A percentile compares a stretch with the other conserved stretches of the same genome.
Conservation (phyloP, 306 rosid species). For the Rosa lucieae region DNA sequence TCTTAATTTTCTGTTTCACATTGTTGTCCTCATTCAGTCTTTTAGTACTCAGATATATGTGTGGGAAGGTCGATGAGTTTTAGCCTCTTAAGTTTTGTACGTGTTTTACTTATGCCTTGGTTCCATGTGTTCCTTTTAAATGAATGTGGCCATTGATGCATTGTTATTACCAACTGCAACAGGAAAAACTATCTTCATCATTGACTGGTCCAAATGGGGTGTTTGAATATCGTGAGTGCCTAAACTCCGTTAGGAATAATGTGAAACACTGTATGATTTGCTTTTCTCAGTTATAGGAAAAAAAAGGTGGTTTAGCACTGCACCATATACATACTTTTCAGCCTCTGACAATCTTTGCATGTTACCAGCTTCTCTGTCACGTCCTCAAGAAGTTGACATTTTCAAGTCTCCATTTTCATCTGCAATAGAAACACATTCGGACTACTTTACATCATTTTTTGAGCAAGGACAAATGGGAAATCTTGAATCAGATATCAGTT, state of each 20-base stretch:
- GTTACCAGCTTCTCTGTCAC: slow-evolving; percentile 47
- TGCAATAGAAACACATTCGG: slow-evolving; percentile 37
- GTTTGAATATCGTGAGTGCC: slow-evolving; percentile 48
- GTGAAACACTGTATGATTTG: slow-evolving; percentile 47
- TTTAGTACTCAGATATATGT: neutral
- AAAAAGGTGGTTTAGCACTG: neutral
- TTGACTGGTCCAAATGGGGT: slow-evolving; percentile 37
- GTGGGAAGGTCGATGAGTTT: neutral
- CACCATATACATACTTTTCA: slow-evolving; percentile 20
- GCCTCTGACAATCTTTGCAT: slow-evolving; percentile 36
- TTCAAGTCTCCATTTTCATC: slow-evolving; percentile 43
- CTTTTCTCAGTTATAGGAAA: slow-evolving; percentile 2
- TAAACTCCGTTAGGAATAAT: slow-evolving; percentile 35
- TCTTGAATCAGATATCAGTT: slow-evolving; percentile 43
- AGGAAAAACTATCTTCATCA: slow-evolving; percentile 47
- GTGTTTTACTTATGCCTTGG: slow-evolving; percentile 8
- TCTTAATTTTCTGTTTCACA: slow-evolving; percentile 2
- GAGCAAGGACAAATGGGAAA: slow-evolving; percentile 51
- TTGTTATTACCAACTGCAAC: slow-evolving; percentile 29
- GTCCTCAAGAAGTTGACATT: slow-evolving; percentile 34
- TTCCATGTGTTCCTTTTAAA: neutral
- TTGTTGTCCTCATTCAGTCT: neutral
- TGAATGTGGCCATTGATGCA: neutral
- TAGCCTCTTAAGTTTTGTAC: neutral
- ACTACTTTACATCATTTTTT: slow-evolving; percentile 36